Evolutionary conservation across 2,329 filamentous ascomycete species (phyloP).

Genomic region (Alternaria burnsii): DNA sequence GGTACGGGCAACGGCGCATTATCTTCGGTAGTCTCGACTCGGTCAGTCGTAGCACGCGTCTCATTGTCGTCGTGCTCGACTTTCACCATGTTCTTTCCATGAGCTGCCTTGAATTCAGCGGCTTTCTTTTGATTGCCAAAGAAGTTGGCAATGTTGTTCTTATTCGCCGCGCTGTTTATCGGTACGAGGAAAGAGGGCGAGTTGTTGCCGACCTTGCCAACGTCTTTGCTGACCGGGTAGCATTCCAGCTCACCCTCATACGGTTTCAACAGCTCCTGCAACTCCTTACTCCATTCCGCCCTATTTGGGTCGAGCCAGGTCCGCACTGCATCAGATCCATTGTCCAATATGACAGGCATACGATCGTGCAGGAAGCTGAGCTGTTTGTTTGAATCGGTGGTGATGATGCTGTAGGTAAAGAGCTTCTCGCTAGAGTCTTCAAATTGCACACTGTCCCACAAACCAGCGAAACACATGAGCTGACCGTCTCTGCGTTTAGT

Average conservation of each 20-base stretch:
- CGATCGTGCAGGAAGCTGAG: constrained; percentile 89
- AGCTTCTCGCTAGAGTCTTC: constrained; percentile 74
- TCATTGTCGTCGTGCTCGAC: constrained; percentile 53
- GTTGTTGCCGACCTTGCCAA: constrained; percentile 94
- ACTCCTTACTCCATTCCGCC: constrained; percentile 76
- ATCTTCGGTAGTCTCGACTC: constrained; percentile 57
- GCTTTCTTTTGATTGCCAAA: constrained; percentile 69
- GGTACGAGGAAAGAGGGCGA: constrained; percentile 85
- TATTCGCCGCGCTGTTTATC: constrained; percentile 84
- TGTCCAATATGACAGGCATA: constrained; percentile 92
- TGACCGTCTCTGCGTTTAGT: constrained; percentile 81
- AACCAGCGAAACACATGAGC: constrained; percentile 86
- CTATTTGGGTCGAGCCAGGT: constrained; percentile 80
- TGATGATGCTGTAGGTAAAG: constrained; percentile 95
- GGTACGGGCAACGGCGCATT: constrained; percentile 61
- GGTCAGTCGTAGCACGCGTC: constrained; percentile 54
- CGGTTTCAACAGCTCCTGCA: constrained; percentile 82
- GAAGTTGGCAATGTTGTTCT: constrained; percentile 92
- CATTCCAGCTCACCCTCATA: constrained; percentile 81
- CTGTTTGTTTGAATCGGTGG: constrained; percentile 83
- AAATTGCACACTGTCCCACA: constrained; percentile 89
- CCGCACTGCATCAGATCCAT: constrained; percentile 72
- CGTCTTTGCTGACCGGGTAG: constrained; percentile 86
- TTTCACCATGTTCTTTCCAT: constrained; percentile 37
- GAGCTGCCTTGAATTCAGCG: constrained; percentile 30